Evolutionary conservation across 306 rosid genomes (phyloP).

Genomic region (Castanopsis chinensis): DNA sequence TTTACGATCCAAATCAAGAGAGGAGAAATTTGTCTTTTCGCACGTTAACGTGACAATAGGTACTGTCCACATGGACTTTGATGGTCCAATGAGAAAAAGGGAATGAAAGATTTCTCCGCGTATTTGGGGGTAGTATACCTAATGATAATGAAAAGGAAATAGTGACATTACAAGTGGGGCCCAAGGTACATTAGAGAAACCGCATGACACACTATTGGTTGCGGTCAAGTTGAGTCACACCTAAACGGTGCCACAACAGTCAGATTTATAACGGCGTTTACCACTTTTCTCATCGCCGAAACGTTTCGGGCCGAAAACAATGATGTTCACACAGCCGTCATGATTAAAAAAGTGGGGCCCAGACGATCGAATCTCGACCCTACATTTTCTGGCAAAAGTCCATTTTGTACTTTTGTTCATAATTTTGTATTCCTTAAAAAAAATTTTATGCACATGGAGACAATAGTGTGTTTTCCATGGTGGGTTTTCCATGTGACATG

Average conservation of each 20-base stretch:
- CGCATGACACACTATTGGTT: constrained; percentile 43
- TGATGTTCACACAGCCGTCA: constrained; percentile 25
- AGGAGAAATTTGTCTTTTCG: neutral
- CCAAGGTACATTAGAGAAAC: constrained; percentile 32
- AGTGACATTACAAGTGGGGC: constrained; percentile 33
- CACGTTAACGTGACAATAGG: constrained; percentile 4
- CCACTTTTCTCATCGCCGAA: neutral
- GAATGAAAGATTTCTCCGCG: constrained; percentile 4
- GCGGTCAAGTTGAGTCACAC: constrained; percentile 16
- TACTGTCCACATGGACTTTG: constrained; percentile 12
- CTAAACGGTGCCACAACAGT: constrained; percentile 35
- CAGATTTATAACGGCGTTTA: constrained; percentile 20
- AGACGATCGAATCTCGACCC: constrained; percentile 20
- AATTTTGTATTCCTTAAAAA: neutral
- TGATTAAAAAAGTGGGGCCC: constrained; percentile 35
- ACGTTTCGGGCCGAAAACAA: constrained; percentile 8
- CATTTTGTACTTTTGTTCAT: constrained; percentile 7
- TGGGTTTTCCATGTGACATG: too few relatives aligned
- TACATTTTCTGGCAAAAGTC: constrained; percentile 22
- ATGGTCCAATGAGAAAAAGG: neutral
- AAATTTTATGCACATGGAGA: too few relatives aligned
- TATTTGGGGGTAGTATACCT: neutral
- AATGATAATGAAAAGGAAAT: constrained; percentile 10
- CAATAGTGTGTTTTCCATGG: too few relatives aligned
- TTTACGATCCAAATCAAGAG: too few relatives aligned